phyloP scores from a whole-genome alignment of 2,329 filamentous ascomycete species.

The Ceratocystis diversiconidia region DNA sequence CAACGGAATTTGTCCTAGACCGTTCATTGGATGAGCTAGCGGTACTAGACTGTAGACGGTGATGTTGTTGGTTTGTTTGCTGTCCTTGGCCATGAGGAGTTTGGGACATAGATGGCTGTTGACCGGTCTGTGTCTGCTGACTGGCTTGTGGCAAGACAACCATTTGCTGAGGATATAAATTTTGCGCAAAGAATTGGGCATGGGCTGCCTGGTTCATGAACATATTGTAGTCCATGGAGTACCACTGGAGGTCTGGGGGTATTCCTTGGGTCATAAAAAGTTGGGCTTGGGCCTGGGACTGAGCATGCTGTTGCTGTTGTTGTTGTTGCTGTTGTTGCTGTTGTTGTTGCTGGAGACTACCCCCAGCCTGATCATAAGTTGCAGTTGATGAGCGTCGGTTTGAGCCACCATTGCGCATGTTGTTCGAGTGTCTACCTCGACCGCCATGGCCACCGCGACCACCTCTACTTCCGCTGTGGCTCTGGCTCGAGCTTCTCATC shows the following conservation, averaged over 20 bases:
- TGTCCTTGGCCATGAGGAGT: not conserved
- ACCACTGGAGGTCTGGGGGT: not conserved
- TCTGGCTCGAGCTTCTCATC: conserved; percentile 47
- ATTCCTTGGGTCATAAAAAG: conserved; percentile 18
- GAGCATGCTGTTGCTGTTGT: conserved; percentile 3
- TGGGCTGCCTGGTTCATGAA: conserved; percentile 3
- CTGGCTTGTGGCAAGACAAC: not conserved
- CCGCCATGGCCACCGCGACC: conserved; percentile 25
- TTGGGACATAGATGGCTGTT: not conserved
- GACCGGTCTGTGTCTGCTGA: not conserved
- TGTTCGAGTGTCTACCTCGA: conserved; percentile 33
- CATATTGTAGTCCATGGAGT: conserved; percentile 2
- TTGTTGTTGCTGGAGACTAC: conserved; percentile 18
- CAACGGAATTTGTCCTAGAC: conserved; percentile 48
- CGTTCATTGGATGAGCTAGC: conserved; percentile 26
- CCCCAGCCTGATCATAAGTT: conserved; percentile 13
- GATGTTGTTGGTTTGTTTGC: conserved; percentile 3
- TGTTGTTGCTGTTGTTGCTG: not conserved
- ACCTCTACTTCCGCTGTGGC: conserved; percentile 36
- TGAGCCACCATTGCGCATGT: conserved; percentile 31
- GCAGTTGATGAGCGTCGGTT: conserved; percentile 38
- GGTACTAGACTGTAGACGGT: conserved; percentile 9
- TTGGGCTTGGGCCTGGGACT: conserved; percentile 18
- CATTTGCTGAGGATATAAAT: conserved; percentile 3
- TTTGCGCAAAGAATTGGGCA: not conserved